These are phyloP conservation scores for Zygosaccharomyces rouxii DNA, from an alignment of 805 yeast genomes.

Conservation along the genomic window DNA sequence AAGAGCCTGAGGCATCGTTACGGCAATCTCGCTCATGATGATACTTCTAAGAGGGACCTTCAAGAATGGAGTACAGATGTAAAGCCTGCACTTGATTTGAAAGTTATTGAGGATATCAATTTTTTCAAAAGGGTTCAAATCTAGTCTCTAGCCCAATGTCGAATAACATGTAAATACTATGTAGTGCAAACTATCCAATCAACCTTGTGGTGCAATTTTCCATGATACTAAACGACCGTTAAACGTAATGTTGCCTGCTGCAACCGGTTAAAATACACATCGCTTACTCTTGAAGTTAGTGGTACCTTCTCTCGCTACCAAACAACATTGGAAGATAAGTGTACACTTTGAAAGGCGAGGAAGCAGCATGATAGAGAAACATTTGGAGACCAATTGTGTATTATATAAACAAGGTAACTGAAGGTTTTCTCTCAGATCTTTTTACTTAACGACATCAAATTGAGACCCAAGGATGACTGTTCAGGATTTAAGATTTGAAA, in stretches of 20 bases:
- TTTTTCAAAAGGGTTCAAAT: constrained; percentile 7
- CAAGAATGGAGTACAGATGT: constrained; percentile 7
- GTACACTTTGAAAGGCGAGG: not conserved
- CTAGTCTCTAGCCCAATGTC: not conserved
- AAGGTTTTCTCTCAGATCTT: too few species aligned
- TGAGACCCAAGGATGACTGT: constrained; percentile 8
- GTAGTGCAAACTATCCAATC: not conserved
- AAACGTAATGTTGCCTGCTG: not conserved
- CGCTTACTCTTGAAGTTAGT: constrained; percentile 12
- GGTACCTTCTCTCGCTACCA: constrained; percentile 5
- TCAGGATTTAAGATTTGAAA: constrained; percentile 16
- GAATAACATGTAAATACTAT: not conserved
- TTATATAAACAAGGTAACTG: not conserved
- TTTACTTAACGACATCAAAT: not conserved
- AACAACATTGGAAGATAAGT: not conserved
- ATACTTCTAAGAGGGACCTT: not conserved
- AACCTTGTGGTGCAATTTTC: too few species aligned
- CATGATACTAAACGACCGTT: too few species aligned
- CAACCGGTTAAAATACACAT: not conserved
- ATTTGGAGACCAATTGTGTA: not conserved
- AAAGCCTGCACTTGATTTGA: constrained; percentile 10
- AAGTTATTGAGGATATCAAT: constrained; percentile 8
- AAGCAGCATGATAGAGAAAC: not conserved
- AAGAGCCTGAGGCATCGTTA: constrained; percentile 5
- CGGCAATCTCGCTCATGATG: constrained; percentile 2